phyloP scores from a whole-genome alignment of 2,329 filamentous ascomycete species.

The Moelleriella libera region DNA sequence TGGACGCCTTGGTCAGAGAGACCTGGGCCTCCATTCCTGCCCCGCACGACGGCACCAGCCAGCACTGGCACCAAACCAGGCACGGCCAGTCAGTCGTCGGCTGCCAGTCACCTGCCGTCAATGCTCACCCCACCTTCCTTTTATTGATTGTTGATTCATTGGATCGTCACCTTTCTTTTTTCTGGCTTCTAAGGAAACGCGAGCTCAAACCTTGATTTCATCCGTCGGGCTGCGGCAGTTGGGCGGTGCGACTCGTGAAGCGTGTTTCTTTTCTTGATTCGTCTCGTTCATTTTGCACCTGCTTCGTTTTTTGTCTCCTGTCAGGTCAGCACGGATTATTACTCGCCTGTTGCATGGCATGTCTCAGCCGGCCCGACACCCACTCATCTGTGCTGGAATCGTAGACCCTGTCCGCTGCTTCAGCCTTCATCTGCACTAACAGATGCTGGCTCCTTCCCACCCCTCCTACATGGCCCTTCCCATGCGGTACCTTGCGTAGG shows the following conservation, averaged over 20 bases:
- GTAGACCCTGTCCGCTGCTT: not conserved
- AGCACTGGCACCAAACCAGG: not conserved
- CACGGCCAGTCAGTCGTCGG: not conserved
- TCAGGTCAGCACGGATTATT: not conserved
- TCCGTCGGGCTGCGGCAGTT: not conserved
- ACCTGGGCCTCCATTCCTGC: not conserved
- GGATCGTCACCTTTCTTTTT: not conserved
- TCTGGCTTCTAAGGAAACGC: not conserved
- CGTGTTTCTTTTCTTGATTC: not conserved
- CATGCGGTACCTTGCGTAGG: no score
- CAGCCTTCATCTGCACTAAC: not conserved
- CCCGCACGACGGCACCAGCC: not conserved
- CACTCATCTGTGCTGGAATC: not conserved
- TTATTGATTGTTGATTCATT: not conserved
- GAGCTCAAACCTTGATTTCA: no score
- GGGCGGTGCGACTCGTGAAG: not conserved
- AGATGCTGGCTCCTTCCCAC: not conserved
- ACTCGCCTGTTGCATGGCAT: not conserved
- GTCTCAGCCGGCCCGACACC: not conserved
- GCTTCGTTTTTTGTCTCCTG: not conserved
- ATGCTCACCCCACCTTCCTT: not conserved
- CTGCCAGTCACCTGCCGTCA: no score
- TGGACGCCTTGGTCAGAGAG: no score
- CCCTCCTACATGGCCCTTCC: not conserved
- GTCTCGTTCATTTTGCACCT: not conserved